Base-by-base conservation (phyloP, 2,329 filamentous ascomycete species). In the Juglanconis sp. region DNA sequence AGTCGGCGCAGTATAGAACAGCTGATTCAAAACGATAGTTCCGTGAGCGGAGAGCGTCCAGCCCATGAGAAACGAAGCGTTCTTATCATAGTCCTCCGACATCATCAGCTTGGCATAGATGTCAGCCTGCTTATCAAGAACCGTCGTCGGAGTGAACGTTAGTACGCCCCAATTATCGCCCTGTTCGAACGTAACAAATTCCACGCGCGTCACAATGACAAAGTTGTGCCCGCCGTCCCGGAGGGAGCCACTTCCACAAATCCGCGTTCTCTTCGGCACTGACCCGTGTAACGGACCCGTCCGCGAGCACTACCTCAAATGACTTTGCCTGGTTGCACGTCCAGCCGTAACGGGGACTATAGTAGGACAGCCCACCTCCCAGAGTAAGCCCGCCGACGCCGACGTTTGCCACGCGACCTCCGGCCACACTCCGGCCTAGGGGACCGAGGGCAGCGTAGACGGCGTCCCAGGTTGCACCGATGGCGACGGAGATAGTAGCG, bases 181-280 rank as follows among this genome's bases (percentile, higher is more conserved):
- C 32, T 66, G 64, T 8, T 65, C 44, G 38, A 66, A 67, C 5
- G 61, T 65, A 13, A 40, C 52, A 3, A 66, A 32, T 15, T 61
- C 52, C 36, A 67, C 56, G 3, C 61, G 55, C 0, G 65, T 67
- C 15, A 68, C 66, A 51, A 66, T 53, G 32, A 65, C 66, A 48
- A 68, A 66, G 48, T 66, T 68, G 51, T 64, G 66, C 50, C 46
- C 1, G 3, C 63, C 65, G 13, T 63, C 67, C 1, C 60, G n/a
- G n/a, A n/a, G n/a, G 53, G 7, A 70, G 64, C 1, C 54, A 64
- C 24, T 42, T 52, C 9, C 48, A 63, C 1, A 69, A 48, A 24
- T 66, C 66, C 0, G 32, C 13, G 44, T 68, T 62, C 9, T 57
- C 11, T 8, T 17, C 32, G 2, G 38, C 50, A 34, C n/a, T 49